phyloP scores from a whole-genome alignment of 2,329 filamentous ascomycete species.

The Penicillium freii region DNA sequence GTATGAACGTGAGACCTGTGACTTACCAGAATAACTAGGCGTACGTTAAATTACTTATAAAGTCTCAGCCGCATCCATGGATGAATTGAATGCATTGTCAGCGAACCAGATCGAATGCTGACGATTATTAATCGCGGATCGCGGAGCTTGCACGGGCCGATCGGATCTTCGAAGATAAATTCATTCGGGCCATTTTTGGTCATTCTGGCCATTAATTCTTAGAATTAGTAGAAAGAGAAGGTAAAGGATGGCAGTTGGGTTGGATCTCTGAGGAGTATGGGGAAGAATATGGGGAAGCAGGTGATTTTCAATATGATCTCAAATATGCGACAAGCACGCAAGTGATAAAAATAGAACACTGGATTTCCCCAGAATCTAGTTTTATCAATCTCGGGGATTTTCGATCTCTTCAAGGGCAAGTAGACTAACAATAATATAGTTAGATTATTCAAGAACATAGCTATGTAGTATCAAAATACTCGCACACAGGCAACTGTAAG shows the following conservation, averaged over 20 bases:
- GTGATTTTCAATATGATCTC: background rate
- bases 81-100: constrained; percentile 7
- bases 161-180: background rate
- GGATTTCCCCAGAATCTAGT: background rate
- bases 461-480: background rate
- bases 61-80: background rate
- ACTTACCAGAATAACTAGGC: constrained; percentile 8
- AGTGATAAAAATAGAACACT: constrained; percentile 1
- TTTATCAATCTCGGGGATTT: background rate
- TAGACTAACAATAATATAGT: background rate
- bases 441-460: background rate
- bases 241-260: background rate
- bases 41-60: constrained; percentile 3
- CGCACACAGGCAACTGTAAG: background rate
- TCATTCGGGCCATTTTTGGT: background rate
- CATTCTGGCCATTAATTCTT: background rate
- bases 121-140: constrained; percentile 22
- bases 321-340: background rate
- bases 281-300: background rate
- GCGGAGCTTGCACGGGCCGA: constrained; percentile 2
- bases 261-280: background rate
- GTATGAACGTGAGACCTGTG: background rate
- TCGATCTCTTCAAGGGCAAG: background rate
- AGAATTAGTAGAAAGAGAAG: background rate
- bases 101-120: constrained; percentile 11